Base-by-base conservation (phyloP, 2,329 filamentous ascomycete species). In the Arthrobotrys megalospora region DNA sequence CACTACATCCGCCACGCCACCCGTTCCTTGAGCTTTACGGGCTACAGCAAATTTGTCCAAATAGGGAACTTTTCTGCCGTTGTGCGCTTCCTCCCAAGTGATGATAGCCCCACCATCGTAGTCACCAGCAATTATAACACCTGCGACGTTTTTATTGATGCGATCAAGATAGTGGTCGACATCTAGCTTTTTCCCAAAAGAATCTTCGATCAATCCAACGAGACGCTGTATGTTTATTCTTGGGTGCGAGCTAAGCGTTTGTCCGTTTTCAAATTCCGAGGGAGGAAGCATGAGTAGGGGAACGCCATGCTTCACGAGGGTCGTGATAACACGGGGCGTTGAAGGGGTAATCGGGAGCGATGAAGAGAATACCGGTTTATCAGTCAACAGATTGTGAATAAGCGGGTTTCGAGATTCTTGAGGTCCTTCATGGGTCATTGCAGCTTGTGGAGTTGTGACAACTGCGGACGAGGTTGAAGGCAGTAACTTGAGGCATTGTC, bases 31-130 rank as follows among this genome's bases (percentile, higher is more conserved):
- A 11, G 91, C 92, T 77, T 90, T 91, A 81, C 92, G 95, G 14
- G 97, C 87, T 0, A 99, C 96, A 0, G 96, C 96, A 83, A 99
- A 98, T 84, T 99, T 99, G 85, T 99, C 96, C 34, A 99, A 88
- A 83, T 99, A 99, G 0, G 96, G 96, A 0, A 99, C 92, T 80
- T 93, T 88, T 8, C 92, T 88, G 0, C 87, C 87, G 41, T 87
- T 87, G 16, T 86, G 85, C 71, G 88, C 75, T 84, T 88, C 82
- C 85, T 99, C 96, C 96, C 96, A 99, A 0, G 96, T 99, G 19
- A 98, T 86, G 52, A 99, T 92, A 1, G 96, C 96, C 0, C 93
- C 94, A 65, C 96, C 96, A 86, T 99, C 96, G 84, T 99, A 99
- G 82, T 97, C 92, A 6, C 96, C 96, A 0, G 95, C 96, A 62